Evolutionary conservation across 352 stramenopile species (phyloP).

Genomic region (Globisporangium parvum): DNA sequence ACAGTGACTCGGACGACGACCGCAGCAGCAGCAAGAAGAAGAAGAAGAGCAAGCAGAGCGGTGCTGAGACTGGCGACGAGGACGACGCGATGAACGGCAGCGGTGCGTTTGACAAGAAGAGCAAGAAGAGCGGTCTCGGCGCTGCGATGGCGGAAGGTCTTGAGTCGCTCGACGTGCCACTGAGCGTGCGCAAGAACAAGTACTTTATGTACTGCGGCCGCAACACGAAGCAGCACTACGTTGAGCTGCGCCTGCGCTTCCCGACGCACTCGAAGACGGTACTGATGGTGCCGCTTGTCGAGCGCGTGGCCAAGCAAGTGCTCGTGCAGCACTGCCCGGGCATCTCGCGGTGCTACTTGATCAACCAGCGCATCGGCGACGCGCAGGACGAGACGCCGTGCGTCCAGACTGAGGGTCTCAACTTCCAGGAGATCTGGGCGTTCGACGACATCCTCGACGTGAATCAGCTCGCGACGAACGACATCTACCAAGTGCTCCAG

Average conservation of each 20-base stretch:
- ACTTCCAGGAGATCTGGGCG: conserved; percentile 98
- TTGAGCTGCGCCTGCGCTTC: conserved; percentile 84
- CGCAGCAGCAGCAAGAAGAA: conserved; percentile 17
- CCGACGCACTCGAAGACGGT: conserved; percentile 86
- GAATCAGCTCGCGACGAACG: conserved; percentile 95
- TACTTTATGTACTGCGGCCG: conserved; percentile 82
- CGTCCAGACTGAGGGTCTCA: conserved; percentile 95
- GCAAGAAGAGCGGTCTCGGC: conserved; percentile 27
- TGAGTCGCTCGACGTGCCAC: conserved; percentile 66
- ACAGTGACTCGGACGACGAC: conserved; percentile 61
- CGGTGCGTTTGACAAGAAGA: conserved; percentile 11
- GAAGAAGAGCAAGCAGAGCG: conserved; percentile 26
- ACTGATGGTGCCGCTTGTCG: conserved; percentile 86
- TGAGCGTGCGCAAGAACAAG: conserved; percentile 78
- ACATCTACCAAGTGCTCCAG: conserved; percentile 95
- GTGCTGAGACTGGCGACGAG: conserved; percentile 37
- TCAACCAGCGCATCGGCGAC: conserved; percentile 82
- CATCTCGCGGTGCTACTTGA: conserved; percentile 87
- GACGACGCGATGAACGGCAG: background rate
- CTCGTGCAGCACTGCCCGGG: conserved; percentile 83
- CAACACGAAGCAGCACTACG: conserved; percentile 75
- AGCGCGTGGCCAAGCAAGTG: conserved; percentile 81
- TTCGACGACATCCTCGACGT: conserved; percentile 92
- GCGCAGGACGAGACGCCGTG: conserved; percentile 78
- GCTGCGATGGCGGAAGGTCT: conserved; percentile 44